Evolutionary conservation across 2,329 filamentous ascomycete genomes (phyloP).

Genomic region (Aspergillus transmontanensis): DNA sequence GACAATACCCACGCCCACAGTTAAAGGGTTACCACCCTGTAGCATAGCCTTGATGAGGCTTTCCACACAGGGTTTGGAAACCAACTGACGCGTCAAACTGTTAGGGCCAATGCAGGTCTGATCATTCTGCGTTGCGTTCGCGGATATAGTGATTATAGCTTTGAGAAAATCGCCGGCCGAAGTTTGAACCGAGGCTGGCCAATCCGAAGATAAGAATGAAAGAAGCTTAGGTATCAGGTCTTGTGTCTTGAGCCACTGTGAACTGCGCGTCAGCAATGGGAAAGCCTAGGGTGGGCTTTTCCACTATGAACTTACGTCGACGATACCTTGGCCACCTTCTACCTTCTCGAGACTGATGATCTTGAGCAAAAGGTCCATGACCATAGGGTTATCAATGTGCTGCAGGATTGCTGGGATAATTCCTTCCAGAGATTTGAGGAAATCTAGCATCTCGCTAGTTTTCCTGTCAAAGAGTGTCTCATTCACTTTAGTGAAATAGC

Average conservation of each 20-base stretch:
- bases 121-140: constrained; percentile 96
- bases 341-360: constrained; percentile 95
- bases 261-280: constrained; percentile 8
- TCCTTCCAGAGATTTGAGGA: constrained; percentile 81
- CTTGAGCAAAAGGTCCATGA: constrained; percentile 96
- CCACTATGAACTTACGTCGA: constrained; percentile 68
- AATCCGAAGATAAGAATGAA: constrained; percentile 80
- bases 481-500: constrained; percentile 98
- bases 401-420: constrained; percentile 83
- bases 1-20: constrained; percentile 93
- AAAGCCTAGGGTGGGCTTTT: neutral
- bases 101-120: constrained; percentile 99
- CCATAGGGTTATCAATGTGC: constrained; percentile 95
- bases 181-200: constrained; percentile 88
- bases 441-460: constrained; percentile 92
- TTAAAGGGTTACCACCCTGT: constrained; percentile 86
- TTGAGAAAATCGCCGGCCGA: constrained; percentile 97
- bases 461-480: constrained; percentile 97
- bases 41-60: constrained; percentile 91
- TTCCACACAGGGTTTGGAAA: constrained; percentile 81
- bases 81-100: constrained; percentile 90
- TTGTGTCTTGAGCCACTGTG: constrained; percentile 86
- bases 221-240: constrained; percentile 84
- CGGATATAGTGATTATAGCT: constrained; percentile 97
- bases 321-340: constrained; percentile 87